These are phyloP conservation scores for Patellifolia procumbens DNA, from an alignment of 179 eudicot genomes.

Conservation along the genomic window DNA sequence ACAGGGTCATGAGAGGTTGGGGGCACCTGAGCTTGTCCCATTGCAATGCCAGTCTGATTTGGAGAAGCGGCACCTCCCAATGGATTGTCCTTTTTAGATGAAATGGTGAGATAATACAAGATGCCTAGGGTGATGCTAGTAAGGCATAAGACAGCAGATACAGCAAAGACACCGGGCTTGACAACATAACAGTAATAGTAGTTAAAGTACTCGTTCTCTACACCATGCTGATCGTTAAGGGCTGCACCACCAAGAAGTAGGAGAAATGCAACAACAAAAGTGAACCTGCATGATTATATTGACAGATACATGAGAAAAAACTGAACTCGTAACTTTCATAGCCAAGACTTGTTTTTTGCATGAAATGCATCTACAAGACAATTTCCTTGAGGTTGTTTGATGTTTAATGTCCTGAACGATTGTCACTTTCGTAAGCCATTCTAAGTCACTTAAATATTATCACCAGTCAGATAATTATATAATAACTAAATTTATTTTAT, in stretches of 20 bases:
- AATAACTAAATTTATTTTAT: too few species aligned
- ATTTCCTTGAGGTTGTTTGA: neutral
- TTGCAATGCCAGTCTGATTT: constrained; percentile 64
- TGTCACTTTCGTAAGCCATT: neutral
- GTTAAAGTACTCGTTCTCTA: constrained; percentile 49
- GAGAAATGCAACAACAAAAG: constrained; percentile 72
- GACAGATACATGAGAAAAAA: neutral
- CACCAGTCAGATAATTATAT: too few species aligned
- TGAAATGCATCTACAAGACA: neutral
- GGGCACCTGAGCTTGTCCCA: constrained; percentile 86
- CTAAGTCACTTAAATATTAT: neutral
- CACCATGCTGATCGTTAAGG: constrained; percentile 69
- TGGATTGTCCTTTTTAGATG: constrained; percentile 40
- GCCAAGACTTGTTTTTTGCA: neutral
- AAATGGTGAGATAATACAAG: constrained; percentile 50
- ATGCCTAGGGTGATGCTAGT: constrained; percentile 67
- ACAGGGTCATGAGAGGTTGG: constrained; percentile 65
- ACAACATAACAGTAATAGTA: constrained; percentile 79
- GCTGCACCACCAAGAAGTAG: constrained; percentile 73
- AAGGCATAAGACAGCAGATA: constrained; percentile 63
- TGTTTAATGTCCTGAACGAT: neutral
- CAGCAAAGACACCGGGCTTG: constrained; percentile 85
- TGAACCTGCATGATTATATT: constrained; percentile 52
- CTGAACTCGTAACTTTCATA: neutral
- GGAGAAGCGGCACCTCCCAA: constrained; percentile 33